Percentiles rank a stretch among this genome's conserved stretches.
Evolutionary conservation across 1,139 yeast species (phyloP).

Genomic region (Scheffersomyces cryptocercus): DNA sequence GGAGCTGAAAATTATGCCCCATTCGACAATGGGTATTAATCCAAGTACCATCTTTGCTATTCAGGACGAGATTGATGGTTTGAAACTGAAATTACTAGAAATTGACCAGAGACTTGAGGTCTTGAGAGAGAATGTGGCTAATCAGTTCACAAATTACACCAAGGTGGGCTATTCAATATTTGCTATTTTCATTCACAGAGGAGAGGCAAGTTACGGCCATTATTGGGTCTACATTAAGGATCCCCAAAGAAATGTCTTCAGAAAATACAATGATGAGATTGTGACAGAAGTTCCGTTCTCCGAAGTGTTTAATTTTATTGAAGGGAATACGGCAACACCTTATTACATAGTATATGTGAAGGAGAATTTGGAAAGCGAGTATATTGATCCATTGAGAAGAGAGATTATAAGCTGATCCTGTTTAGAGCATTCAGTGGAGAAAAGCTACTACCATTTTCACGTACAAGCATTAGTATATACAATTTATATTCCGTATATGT

Average conservation of each 20-base stretch:
- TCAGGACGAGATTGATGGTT: constrained; percentile 30
- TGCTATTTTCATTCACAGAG: constrained; percentile 92
- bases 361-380: constrained; percentile 57
- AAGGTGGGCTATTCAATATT: constrained; percentile 77
- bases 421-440: neutral
- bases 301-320: constrained; percentile 75
- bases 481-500: too few relatives aligned
- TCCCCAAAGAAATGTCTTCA: constrained; percentile 61
- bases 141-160: constrained; percentile 61
- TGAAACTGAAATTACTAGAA: constrained; percentile 37
- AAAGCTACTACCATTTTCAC: too few relatives aligned
- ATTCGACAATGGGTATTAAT: constrained; percentile 26
- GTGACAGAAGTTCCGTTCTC: constrained; percentile 75
- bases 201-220: constrained; percentile 95
- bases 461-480: too few relatives aligned
- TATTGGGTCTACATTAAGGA: constrained; percentile 94
- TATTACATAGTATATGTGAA: constrained; percentile 84
- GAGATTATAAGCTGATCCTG: constrained; percentile 8
- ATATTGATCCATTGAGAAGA: constrained; percentile 69
- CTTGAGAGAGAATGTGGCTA: constrained; percentile 49
- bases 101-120: constrained; percentile 40
- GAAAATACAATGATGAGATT: constrained; percentile 90
- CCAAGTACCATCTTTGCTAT: constrained; percentile 40
- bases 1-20: constrained; percentile 25
- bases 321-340: constrained; percentile 87